Conservation (phyloP, 176 grass and related monocot species). For the Ensete glaucum region DNA sequence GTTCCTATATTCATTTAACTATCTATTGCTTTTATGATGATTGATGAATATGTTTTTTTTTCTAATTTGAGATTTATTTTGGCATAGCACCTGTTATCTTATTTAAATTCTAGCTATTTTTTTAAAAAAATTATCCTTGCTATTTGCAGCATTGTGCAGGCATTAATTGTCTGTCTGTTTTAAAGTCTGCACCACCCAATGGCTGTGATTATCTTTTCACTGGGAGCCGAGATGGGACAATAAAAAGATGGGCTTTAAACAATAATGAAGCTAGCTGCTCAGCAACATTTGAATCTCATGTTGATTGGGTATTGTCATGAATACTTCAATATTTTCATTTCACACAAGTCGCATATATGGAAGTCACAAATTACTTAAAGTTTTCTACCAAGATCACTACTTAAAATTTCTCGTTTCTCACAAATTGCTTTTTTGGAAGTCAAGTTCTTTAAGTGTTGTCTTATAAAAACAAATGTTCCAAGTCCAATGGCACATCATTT, state of each 20-base stretch:
- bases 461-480: no score
- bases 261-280: constrained; percentile 53
- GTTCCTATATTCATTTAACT: neutral
- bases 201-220: constrained; percentile 81
- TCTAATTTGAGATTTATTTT: neutral
- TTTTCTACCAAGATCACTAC: no score
- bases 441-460: neutral
- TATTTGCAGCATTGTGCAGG: constrained; percentile 79
- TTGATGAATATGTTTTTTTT: neutral
- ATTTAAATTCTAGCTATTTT: no score
- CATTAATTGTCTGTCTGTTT: constrained; percentile 74
- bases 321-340: constrained; percentile 6
- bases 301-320: constrained; percentile 73
- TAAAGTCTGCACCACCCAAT: constrained; percentile 46
- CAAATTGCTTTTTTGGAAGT: neutral
- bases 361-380: no score
- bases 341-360: neutral
- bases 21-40: neutral
- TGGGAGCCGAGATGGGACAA: constrained; percentile 79
- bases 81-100: neutral
- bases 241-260: constrained; percentile 79
- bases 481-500: neutral
- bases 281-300: constrained; percentile 92
- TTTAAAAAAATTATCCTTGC: constrained; percentile 1
- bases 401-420: neutral